A percentile compares a stretch with the other conserved stretches of the same genome.
phyloP scores from a whole-genome alignment of 179 eudicot species.

The Vitellaria paradoxa region DNA sequence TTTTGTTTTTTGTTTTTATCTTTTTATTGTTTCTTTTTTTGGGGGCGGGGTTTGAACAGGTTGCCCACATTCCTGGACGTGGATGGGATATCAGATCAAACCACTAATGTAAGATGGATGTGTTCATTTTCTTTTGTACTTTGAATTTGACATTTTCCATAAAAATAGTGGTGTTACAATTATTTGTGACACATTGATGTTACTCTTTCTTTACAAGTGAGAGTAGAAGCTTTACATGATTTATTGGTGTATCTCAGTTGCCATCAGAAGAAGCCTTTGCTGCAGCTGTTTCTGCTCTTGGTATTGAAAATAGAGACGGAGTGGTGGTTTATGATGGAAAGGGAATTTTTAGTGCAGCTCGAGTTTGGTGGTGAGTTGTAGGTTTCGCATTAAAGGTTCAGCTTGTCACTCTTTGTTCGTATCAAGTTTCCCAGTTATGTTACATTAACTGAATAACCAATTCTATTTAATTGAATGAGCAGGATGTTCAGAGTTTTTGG shows the following conservation, averaged over 20 bases:
- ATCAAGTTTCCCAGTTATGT: conserved; percentile 15
- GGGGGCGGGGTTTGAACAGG: conserved; percentile 43
- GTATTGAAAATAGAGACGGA: conserved; percentile 82
- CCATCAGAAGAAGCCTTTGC: conserved; percentile 98
- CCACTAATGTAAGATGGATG: conserved; percentile 66
- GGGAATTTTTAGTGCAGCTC: conserved; percentile 94
- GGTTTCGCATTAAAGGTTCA: conserved; percentile 4
- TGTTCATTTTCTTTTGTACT: not conserved
- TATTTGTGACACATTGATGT: not conserved
- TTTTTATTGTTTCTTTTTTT: not conserved
- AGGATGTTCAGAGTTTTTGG: conserved; percentile 99
- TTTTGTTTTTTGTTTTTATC: too few species aligned
- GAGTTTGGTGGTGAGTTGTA: conserved; percentile 96
- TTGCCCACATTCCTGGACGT: conserved; percentile 93
- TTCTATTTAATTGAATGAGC: conserved; percentile 21
- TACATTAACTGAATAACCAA: conserved; percentile 7
- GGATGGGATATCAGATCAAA: conserved; percentile 81
- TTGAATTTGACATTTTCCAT: conserved; percentile 8
- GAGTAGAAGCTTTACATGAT: not conserved
- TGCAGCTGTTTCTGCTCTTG: conserved; percentile 97
- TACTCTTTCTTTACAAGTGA: not conserved
- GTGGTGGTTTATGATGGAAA: conserved; percentile 96
- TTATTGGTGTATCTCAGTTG: conserved; percentile 49
- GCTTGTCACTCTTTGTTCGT: not conserved
- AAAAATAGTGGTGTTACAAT: not conserved